Evolutionary conservation across 1,139 yeast genomes (phyloP), one percentile per base, ranked within the genome.

Genomic region (Hyphopichia khmerensis): DNA sequence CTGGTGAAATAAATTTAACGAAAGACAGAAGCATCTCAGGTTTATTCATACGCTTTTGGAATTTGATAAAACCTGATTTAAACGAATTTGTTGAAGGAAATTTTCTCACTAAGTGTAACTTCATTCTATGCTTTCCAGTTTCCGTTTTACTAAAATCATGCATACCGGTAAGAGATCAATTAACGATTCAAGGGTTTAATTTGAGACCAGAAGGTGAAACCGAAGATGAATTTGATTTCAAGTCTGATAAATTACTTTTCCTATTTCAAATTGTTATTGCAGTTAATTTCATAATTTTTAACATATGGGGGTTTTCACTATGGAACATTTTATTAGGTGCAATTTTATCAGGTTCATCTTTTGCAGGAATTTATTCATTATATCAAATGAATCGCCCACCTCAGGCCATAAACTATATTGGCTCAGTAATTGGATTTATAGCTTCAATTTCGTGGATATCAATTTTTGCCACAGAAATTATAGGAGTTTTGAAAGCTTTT

Each of bases 381-480:
- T 29, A n/a, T 14, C 3, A 6, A 29, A 13, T 14, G 4, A 26
- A 11, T 11, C 29, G 13, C 5, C 29, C 29, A 8, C 4, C 29
- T 3, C 15, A 29, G n/a, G 7, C 6, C 9, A 19, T 33, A 10
- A 70, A 73, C 46, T 55, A 69, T 40, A 14, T 60, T 2, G 55
- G 72, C 2, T 60, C 88, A 0, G 46, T 72, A 1, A 33, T 75
- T 2, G 97, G 96, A 0, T 91, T 93, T 53, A 47, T 79, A 0
- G 64, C 82, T 13, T 77, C 96, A 2, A 72, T 91, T 6, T 63
- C 80, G 5, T 87, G 95, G 85, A 84, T 90, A 15, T 79, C 95
- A 0, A 58, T 79, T 1, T 79, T 88, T 43, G 96, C 97, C 1
- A 79, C 85, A 8, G 87, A 86, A 52, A 81, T 90, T 18, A 87